These are phyloP conservation scores for Cutaneotrichosporon sp. DNA, from an alignment of 1,284 basidiomycete genomes.

Conservation along the genomic window DNA sequence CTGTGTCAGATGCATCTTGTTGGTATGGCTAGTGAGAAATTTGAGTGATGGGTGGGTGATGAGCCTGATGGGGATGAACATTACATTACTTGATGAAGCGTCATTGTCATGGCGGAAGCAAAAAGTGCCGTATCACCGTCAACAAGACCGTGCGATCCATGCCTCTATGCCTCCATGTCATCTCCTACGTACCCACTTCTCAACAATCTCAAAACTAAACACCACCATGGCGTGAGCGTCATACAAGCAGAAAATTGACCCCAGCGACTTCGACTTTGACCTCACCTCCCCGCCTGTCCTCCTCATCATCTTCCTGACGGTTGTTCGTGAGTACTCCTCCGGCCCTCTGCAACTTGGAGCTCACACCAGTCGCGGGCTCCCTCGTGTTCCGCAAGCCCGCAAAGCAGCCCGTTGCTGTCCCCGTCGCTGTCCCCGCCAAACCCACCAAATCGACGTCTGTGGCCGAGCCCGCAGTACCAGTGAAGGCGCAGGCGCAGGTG, in stretches of 20 bases:
- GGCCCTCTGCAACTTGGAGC: background rate
- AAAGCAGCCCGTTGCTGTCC: slow-evolving; percentile 11
- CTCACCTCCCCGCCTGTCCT: slow-evolving; percentile 37
- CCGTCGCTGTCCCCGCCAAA: background rate
- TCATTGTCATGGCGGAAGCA: slow-evolving; percentile 9
- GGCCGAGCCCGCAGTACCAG: slow-evolving; percentile 7
- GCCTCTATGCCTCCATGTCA: background rate
- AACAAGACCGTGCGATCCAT: background rate
- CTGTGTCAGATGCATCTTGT: slow-evolving; percentile 14
- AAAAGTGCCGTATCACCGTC: slow-evolving; percentile 3
- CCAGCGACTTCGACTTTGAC: slow-evolving; percentile 35
- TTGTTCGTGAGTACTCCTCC: slow-evolving; percentile 36
- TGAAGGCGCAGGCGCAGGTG: slow-evolving; percentile 32
- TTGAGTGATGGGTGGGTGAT: background rate
- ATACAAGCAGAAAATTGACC: background rate
- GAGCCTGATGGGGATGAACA: background rate
- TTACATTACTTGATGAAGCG: background rate
- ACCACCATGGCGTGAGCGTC: slow-evolving; percentile 6
- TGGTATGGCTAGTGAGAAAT: background rate
- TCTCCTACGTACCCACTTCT: background rate
- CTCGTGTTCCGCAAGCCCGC: slow-evolving; percentile 23
- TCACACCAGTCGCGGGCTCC: slow-evolving; percentile 13
- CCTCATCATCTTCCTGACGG: slow-evolving; percentile 39
- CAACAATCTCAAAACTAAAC: background rate
- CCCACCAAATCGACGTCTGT: background rate